Evolutionary conservation across 139 green algal species (phyloP).

Genomic region (Desmodesmus armatus): DNA sequence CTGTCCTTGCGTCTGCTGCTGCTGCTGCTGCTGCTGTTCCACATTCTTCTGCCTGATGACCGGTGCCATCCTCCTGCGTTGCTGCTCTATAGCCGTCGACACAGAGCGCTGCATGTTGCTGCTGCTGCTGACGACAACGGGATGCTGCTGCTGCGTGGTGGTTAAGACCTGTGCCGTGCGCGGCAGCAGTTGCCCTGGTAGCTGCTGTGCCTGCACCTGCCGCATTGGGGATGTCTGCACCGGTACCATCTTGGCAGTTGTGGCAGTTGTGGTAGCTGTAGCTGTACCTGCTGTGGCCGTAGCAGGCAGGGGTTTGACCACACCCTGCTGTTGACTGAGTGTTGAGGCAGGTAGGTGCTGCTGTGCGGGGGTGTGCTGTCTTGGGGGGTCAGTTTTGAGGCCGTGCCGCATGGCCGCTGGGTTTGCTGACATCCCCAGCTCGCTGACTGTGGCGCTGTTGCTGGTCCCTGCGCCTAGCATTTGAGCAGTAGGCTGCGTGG

Average conservation of each 20-base stretch:
- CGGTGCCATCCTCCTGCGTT: not conserved
- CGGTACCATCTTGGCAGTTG: not conserved
- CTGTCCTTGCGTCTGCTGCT: not conserved
- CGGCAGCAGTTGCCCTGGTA: too few relatives aligned
- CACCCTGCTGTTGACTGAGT: too few relatives aligned
- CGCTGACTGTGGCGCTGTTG: not conserved
- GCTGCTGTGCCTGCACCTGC: not conserved
- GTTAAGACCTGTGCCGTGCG: too few relatives aligned
- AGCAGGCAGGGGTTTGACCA: not conserved
- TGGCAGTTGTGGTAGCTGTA: not conserved
- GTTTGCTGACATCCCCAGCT: conserved; percentile 16
- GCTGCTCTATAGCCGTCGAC: not conserved
- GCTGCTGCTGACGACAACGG: not conserved
- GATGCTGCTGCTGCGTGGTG: not conserved
- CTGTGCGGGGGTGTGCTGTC: too few relatives aligned
- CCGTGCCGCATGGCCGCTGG: conserved; percentile 27
- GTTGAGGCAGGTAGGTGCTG: too few relatives aligned
- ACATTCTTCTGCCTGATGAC: not conserved
- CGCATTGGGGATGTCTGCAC: not conserved
- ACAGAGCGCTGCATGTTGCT: not conserved
- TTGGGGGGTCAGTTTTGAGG: too few relatives aligned
- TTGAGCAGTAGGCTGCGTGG: not conserved
- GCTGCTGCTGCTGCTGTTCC: not conserved
- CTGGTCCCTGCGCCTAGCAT: conserved; percentile 3
- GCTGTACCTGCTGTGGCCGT: not conserved